phyloP scores from a whole-genome alignment of 2,329 filamentous ascomycete species.

The Sporothrix inflata region DNA sequence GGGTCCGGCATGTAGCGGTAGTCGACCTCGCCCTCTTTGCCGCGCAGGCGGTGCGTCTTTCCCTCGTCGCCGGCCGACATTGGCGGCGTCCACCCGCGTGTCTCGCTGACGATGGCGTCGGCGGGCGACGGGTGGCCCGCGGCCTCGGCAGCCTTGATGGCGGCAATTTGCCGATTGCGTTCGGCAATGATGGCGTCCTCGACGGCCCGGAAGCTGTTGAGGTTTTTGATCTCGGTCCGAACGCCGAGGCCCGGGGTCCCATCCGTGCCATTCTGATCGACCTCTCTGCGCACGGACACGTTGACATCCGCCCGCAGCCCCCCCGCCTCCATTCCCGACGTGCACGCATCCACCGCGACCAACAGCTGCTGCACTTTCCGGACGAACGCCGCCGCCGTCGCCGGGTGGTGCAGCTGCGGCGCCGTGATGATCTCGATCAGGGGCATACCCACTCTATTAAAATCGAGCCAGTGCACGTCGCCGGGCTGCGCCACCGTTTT shows the following conservation, averaged over 20 bases:
- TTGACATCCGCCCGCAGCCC: slow-evolving; percentile 94
- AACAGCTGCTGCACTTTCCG: slow-evolving; percentile 85
- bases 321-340: slow-evolving; percentile 89
- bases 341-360: slow-evolving; percentile 79
- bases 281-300: slow-evolving; percentile 87
- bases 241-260: slow-evolving; percentile 81
- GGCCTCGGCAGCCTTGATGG: slow-evolving; percentile 78
- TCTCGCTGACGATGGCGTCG: slow-evolving; percentile 67
- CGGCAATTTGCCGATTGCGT: slow-evolving; percentile 80
- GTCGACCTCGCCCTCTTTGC: slow-evolving; percentile 96
- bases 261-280: no score
- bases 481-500: slow-evolving; percentile 83
- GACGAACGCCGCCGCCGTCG: slow-evolving; percentile 85
- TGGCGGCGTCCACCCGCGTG: slow-evolving; percentile 81
- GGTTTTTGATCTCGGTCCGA: slow-evolving; percentile 94
- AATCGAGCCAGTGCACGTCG: slow-evolving; percentile 79
- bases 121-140: slow-evolving; percentile 63
- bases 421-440: slow-evolving; percentile 94
- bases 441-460: slow-evolving; percentile 89
- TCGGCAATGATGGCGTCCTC: slow-evolving; percentile 94
- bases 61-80: slow-evolving; percentile 59
- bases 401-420: slow-evolving; percentile 83
- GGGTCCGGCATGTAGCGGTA: slow-evolving; percentile 99
- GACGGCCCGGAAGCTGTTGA: slow-evolving; percentile 92
- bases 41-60: slow-evolving; percentile 78